Conservation (phyloP, 2,329 filamentous ascomycete genomes). For the Arthroderma sp. region DNA sequence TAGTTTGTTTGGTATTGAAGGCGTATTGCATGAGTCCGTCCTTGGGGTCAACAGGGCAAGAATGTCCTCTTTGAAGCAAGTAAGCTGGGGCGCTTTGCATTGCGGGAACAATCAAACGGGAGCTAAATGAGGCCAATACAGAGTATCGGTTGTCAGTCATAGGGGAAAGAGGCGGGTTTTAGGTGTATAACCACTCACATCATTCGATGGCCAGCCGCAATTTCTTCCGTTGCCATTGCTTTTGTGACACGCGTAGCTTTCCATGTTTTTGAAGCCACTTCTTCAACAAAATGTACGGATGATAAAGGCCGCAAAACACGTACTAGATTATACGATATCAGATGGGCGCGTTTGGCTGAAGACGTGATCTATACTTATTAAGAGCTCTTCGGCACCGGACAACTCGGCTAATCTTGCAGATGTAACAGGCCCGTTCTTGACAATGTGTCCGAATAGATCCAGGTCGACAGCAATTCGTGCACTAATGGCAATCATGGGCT, state of each 20-base stretch:
- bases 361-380: not conserved
- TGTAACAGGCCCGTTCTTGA: conserved; percentile 2
- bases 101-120: conserved; percentile 1
- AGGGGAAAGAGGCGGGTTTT: too few species aligned
- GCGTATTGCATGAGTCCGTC: conserved; percentile 5
- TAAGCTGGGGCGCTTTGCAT: conserved; percentile 5
- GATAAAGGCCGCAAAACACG: conserved; percentile 4
- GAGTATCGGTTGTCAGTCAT: not conserved
- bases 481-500: conserved; percentile 6
- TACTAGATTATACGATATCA: not conserved
- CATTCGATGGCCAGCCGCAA: conserved; percentile 5
- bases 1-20: conserved; percentile 3
- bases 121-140: not conserved
- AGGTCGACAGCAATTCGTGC: conserved; percentile 7
- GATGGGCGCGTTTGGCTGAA: not conserved
- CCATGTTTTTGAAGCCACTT: conserved; percentile 3
- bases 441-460: conserved; percentile 4
- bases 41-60: conserved; percentile 6
- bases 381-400: conserved; percentile 6
- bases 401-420: conserved; percentile 3
- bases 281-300: not conserved
- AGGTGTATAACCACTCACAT: not conserved
- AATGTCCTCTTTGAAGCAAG: conserved; percentile 1
- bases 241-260: conserved; percentile 3
- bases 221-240: conserved; percentile 4